Evolutionary conservation across 1,284 basidiomycete species (phyloP).

Genomic region (Xanthoconium separans): DNA sequence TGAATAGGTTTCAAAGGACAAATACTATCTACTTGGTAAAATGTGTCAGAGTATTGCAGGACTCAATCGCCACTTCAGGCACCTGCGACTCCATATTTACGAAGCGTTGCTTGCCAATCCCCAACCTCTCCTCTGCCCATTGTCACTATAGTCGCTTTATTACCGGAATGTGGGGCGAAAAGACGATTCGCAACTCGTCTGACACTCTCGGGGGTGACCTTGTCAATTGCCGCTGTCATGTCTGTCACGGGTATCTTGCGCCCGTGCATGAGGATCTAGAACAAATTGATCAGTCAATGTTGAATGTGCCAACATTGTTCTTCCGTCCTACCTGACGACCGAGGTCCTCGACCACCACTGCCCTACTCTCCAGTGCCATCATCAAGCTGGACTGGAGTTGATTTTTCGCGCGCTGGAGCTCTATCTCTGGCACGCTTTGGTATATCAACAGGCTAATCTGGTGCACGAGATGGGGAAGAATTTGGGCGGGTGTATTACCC

Average conservation of each 20-base stretch:
- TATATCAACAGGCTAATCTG: conserved; percentile 78
- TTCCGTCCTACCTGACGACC: conserved; percentile 65
- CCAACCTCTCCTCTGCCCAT: conserved; percentile 75
- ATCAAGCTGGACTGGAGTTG: conserved; percentile 93
- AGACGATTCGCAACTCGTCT: conserved; percentile 73
- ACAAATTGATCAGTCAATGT: conserved; percentile 2
- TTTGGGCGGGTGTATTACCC: conserved; percentile 65
- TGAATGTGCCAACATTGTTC: not conserved
- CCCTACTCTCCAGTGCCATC: conserved; percentile 93
- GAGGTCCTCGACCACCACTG: conserved; percentile 89
- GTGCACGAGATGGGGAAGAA: conserved; percentile 84
- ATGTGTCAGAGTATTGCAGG: not conserved
- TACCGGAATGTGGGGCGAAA: conserved; percentile 61
- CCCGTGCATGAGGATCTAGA: conserved; percentile 87
- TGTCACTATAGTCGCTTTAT: conserved; percentile 66
- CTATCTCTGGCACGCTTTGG: conserved; percentile 60
- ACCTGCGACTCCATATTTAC: conserved; percentile 64
- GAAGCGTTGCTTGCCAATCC: conserved; percentile 57
- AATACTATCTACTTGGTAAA: not conserved
- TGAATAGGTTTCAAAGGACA: not conserved
- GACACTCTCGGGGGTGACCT: conserved; percentile 71
- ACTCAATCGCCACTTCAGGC: conserved; percentile 13
- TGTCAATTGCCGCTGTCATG: conserved; percentile 91
- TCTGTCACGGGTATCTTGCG: conserved; percentile 86
- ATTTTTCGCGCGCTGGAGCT: conserved; percentile 90